Evolutionary conservation across 441 rosid genomes (phyloP).

Genomic region (Lepidium campestre): DNA sequence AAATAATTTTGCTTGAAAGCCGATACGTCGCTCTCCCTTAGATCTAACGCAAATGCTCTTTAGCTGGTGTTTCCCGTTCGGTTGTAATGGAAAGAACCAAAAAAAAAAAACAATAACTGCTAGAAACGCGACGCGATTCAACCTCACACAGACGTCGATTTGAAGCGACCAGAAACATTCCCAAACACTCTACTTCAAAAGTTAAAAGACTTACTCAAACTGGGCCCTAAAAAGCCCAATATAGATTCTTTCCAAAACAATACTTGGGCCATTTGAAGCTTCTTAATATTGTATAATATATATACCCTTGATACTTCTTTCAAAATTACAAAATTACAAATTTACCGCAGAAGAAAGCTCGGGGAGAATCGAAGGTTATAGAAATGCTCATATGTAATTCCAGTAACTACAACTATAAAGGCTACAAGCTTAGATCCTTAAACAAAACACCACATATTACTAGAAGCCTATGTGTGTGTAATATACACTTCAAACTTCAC

Average conservation of each 20-base stretch:
- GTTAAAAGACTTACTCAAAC: neutral
- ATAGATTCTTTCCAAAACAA: neutral
- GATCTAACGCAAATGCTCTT: constrained; percentile 25
- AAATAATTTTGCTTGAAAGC: neutral
- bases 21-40: constrained; percentile 17
- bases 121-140: constrained; percentile 19
- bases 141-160: constrained; percentile 16
- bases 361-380: neutral
- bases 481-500: constrained; percentile 33
- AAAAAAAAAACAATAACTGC: constrained; percentile 14
- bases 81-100: neutral
- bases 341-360: neutral
- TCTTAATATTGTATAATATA: too few relatives aligned
- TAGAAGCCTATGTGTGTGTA: constrained; percentile 13
- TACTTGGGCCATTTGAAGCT: neutral
- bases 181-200: neutral
- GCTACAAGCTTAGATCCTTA: constrained; percentile 16
- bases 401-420: constrained; percentile 9
- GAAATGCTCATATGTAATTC: neutral
- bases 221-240: constrained; percentile 21
- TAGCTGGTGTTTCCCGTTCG: constrained; percentile 21
- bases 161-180: neutral
- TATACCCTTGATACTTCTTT: neutral
- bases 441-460: constrained; percentile 1
- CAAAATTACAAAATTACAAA: neutral